A percentile compares a stretch with the other conserved stretches of the same genome.
Conservation (phyloP, 2,329 filamentous ascomycete genomes). For the Alternaria triticina region DNA sequence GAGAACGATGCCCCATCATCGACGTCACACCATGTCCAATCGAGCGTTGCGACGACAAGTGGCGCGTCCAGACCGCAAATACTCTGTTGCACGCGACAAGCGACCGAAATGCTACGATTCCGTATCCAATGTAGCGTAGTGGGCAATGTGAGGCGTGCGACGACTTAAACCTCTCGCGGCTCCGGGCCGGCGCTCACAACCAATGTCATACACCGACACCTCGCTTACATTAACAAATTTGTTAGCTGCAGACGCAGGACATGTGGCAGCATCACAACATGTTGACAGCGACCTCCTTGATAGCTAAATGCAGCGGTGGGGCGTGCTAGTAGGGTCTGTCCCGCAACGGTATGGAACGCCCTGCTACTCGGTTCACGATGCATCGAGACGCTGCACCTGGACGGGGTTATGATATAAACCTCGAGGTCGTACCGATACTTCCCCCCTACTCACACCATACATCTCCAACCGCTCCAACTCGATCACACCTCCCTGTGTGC, state of each 20-base stretch:
- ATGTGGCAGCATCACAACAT: conserved; percentile 48
- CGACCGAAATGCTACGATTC: conserved; percentile 21
- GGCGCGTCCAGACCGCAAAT: conserved; percentile 35
- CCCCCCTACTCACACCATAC: conserved; percentile 14
- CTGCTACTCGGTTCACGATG: conserved; percentile 33
- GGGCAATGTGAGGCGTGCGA: conserved; percentile 40
- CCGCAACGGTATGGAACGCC: conserved; percentile 41
- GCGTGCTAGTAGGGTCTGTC: conserved; percentile 39
- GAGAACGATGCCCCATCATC: conserved; percentile 5
- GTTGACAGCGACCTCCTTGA: conserved; percentile 45
- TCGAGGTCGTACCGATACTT: conserved; percentile 29
- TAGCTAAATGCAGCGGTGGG: conserved; percentile 44
- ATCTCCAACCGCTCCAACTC: conserved; percentile 14
- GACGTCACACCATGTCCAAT: conserved; percentile 32
- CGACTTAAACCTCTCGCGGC: conserved; percentile 33
- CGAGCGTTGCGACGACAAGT: conserved; percentile 35
- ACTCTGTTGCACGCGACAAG: conserved; percentile 31
- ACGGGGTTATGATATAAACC: conserved; percentile 43
- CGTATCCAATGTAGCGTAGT: conserved; percentile 21
- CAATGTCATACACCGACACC: conserved; percentile 36
- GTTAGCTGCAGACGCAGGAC: conserved; percentile 49
- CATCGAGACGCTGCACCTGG: conserved; percentile 31
- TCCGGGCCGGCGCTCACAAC: conserved; percentile 34
- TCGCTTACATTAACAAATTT: conserved; percentile 36
- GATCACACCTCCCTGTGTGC: conserved; percentile 19